These are phyloP conservation scores for Grifola frondosa DNA, from an alignment of 1,284 basidiomycete genomes.

Conservation along the genomic window DNA sequence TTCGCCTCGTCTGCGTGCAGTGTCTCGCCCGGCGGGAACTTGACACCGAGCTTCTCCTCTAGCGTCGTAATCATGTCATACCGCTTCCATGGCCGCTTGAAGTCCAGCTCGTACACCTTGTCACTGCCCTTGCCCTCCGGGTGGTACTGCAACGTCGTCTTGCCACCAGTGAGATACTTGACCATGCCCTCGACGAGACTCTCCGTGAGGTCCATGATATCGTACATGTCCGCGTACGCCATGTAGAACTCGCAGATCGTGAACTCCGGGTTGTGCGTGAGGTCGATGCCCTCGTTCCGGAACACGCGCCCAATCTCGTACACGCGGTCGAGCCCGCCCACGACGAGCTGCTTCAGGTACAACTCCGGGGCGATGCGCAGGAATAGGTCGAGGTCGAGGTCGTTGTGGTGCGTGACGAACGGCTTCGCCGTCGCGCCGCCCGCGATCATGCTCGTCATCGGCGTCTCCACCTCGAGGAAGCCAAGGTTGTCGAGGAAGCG, in stretches of 20 bases:
- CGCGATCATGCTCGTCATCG: slow-evolving; percentile 97
- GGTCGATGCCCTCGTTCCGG: slow-evolving; percentile 97
- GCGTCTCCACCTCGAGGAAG: slow-evolving; percentile 99
- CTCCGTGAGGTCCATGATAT: slow-evolving; percentile 98
- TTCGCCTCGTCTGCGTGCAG: slow-evolving; percentile 90
- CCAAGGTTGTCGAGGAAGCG: slow-evolving; percentile 90
- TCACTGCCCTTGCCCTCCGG: slow-evolving; percentile 87
- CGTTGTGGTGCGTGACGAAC: slow-evolving; percentile 99
- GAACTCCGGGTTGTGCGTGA: slow-evolving; percentile 97
- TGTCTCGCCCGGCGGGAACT: slow-evolving; percentile 91
- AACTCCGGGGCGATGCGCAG: slow-evolving; percentile 98
- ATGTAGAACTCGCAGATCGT: slow-evolving; percentile 99
- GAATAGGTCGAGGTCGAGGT: slow-evolving; percentile 96
- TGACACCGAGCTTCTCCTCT: slow-evolving; percentile 91
- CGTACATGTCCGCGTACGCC: slow-evolving; percentile 99
- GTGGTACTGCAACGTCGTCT: slow-evolving; percentile 85
- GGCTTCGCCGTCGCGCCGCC: slow-evolving; percentile 99
- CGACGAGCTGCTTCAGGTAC: slow-evolving; percentile 97
- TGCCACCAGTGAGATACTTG: slow-evolving; percentile 81
- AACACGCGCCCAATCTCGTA: slow-evolving; percentile 99
- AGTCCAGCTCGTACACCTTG: slow-evolving; percentile 82
- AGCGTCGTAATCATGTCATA: slow-evolving; percentile 98
- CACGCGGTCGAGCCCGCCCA: slow-evolving; percentile 96
- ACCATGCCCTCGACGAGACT: slow-evolving; percentile 90
- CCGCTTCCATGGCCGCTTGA: slow-evolving; percentile 96